These are phyloP conservation scores for Macadamia integrifolia DNA, from an alignment of 164 flowering plant species.

Conservation along the genomic window DNA sequence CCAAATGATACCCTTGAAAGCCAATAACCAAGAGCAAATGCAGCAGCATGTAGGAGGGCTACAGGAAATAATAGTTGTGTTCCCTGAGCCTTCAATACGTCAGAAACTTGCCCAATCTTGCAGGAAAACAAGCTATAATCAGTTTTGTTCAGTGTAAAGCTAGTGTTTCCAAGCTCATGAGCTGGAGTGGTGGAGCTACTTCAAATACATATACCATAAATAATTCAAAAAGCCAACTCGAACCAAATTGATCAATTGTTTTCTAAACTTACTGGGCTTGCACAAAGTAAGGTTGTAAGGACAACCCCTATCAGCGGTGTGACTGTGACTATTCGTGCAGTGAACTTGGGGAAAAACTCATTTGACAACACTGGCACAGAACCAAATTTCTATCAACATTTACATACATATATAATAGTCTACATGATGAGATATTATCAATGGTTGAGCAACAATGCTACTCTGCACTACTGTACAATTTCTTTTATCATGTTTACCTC, in stretches of 20 bases:
- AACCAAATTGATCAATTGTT: not conserved
- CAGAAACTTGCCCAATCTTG: slow-evolving; percentile 95
- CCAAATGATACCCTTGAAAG: slow-evolving; percentile 76
- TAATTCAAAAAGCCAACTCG: not conserved
- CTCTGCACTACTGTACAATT: not conserved
- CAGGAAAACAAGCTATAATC: slow-evolving; percentile 10
- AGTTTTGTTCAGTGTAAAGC: slow-evolving; percentile 9
- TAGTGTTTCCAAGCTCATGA: not conserved
- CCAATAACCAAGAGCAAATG: slow-evolving; percentile 89
- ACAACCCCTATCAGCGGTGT: slow-evolving; percentile 94
- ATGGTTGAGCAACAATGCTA: not conserved
- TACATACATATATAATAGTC: not conserved
- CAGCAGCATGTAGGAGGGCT: slow-evolving; percentile 78
- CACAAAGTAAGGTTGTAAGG: slow-evolving; percentile 90
- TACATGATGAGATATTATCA: not conserved
- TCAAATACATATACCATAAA: too few relatives aligned
- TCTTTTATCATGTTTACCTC: slow-evolving; percentile 45
- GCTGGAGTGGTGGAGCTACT: not conserved
- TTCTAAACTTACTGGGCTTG: slow-evolving; percentile 84
- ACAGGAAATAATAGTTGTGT: slow-evolving; percentile 78
- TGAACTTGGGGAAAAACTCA: slow-evolving; percentile 89
- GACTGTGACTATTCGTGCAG: slow-evolving; percentile 64
- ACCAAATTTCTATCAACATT: slow-evolving; percentile 11
- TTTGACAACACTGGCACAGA: slow-evolving; percentile 65
- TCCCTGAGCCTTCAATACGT: slow-evolving; percentile 87